Evolutionary conservation across 495 filamentous ascomycete genomes (phyloP).

Genomic region (Hyaloscypha hepaticicola): DNA sequence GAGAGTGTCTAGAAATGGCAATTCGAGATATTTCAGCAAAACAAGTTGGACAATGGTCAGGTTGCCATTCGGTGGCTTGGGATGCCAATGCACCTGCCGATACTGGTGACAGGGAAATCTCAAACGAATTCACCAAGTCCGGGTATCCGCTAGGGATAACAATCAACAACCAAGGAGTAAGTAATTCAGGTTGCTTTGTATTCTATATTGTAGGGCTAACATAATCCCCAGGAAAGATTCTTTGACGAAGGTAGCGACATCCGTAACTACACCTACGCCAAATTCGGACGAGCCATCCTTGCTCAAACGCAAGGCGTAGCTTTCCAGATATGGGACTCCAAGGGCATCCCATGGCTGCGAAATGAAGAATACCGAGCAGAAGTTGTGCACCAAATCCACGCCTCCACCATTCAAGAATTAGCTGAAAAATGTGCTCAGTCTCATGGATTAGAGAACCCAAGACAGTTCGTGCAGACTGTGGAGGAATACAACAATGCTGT

Average conservation of each 20-base stretch:
- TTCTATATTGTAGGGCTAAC: not conserved
- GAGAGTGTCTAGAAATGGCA: conserved; percentile 51
- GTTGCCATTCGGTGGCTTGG: conserved; percentile 62
- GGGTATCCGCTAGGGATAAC: conserved; percentile 66
- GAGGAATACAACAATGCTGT: conserved; percentile 54
- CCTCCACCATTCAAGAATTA: conserved; percentile 49
- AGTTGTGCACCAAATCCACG: conserved; percentile 49
- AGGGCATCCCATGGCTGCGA: conserved; percentile 47
- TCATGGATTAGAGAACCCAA: conserved; percentile 41
- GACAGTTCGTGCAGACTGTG: conserved; percentile 47
- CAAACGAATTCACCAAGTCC: conserved; percentile 65
- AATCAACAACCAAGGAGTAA: conserved; percentile 51
- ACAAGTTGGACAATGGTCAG: conserved; percentile 55
- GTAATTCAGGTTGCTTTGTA: not conserved
- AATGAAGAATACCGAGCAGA: conserved; percentile 58
- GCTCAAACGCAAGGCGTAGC: conserved; percentile 53
- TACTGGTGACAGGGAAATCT: conserved; percentile 49
- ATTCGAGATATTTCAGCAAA: conserved; percentile 48
- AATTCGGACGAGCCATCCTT: conserved; percentile 56
- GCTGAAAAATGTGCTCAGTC: conserved; percentile 44
- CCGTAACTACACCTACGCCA: conserved; percentile 64
- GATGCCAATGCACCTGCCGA: conserved; percentile 55
- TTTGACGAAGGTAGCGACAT: conserved; percentile 63
- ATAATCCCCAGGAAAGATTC: conserved; percentile 42
- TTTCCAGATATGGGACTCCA: conserved; percentile 62